phyloP scores from a whole-genome alignment of 352 stramenopile genomes.

The Blastocystis sp. region DNA sequence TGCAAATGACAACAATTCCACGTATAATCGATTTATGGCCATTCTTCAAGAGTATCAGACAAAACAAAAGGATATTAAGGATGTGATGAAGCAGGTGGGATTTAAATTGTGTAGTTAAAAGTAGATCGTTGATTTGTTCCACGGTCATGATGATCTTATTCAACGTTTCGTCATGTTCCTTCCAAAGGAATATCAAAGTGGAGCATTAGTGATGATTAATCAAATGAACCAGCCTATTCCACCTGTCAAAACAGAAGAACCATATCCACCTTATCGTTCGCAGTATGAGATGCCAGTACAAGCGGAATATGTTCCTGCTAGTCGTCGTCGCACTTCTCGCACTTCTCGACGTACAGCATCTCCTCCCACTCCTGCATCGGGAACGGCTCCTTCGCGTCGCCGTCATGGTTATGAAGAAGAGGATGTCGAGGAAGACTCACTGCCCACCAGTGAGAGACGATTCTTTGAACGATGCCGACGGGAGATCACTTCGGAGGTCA shows the following conservation, averaged over 20 bases:
- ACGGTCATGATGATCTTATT: conserved; percentile 93
- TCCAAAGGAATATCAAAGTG: conserved; percentile 76
- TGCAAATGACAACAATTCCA: conserved; percentile 74
- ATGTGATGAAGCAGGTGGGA: conserved; percentile 73
- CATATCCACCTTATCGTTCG: conserved; percentile 56
- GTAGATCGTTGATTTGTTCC: conserved; percentile 95
- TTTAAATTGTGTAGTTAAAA: neutral
- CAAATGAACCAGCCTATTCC: conserved; percentile 67
- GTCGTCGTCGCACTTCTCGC: conserved; percentile 11
- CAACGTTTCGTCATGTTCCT: conserved; percentile 99
- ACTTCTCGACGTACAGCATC: neutral
- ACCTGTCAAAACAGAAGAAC: conserved; percentile 65
- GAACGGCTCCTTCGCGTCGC: neutral
- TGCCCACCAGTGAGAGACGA: conserved; percentile 68
- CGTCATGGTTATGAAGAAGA: neutral
- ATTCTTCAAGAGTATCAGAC: conserved; percentile 99
- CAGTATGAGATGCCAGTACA: conserved; percentile 67
- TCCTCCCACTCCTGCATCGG: neutral
- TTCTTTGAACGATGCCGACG: conserved; percentile 89
- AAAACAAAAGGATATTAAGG: conserved; percentile 92
- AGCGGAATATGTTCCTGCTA: neutral
- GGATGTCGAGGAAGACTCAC: conserved; percentile 64
- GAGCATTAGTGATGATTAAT: conserved; percentile 69
- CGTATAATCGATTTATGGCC: conserved; percentile 85
- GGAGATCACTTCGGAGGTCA: conserved; percentile 80